Conservation (phyloP, 148 eudicot species). For the Heliosperma pusillum region DNA sequence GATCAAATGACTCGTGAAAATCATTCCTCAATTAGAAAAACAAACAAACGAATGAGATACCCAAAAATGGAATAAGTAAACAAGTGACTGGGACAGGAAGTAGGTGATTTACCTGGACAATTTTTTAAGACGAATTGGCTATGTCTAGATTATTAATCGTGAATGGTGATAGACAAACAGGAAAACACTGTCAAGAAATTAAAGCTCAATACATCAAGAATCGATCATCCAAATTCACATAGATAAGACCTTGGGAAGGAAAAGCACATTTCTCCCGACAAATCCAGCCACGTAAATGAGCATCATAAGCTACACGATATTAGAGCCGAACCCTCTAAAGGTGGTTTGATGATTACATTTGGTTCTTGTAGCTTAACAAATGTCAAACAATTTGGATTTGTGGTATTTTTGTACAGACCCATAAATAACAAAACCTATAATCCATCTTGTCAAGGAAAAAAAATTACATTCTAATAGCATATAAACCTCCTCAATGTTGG, state of each 20-base stretch:
- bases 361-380: background rate
- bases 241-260: background rate
- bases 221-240: background rate
- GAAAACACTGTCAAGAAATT: background rate
- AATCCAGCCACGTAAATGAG: background rate
- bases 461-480: background rate
- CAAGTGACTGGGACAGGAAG: no score
- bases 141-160: no score
- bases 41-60: no score
- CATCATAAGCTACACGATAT: background rate
- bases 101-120: no score
- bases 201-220: background rate
- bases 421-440: background rate
- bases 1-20: no score
- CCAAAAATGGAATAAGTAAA: no score
- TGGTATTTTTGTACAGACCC: background rate
- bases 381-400: background rate
- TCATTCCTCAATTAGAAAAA: no score
- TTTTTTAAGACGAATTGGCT: no score
- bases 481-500: background rate
- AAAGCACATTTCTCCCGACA: no score
- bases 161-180: background rate
- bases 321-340: background rate
- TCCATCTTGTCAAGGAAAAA: background rate
- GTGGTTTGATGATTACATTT: background rate